Evolutionary conservation across 2,329 filamentous ascomycete genomes (phyloP).

Genomic region (Fusarium poae): DNA sequence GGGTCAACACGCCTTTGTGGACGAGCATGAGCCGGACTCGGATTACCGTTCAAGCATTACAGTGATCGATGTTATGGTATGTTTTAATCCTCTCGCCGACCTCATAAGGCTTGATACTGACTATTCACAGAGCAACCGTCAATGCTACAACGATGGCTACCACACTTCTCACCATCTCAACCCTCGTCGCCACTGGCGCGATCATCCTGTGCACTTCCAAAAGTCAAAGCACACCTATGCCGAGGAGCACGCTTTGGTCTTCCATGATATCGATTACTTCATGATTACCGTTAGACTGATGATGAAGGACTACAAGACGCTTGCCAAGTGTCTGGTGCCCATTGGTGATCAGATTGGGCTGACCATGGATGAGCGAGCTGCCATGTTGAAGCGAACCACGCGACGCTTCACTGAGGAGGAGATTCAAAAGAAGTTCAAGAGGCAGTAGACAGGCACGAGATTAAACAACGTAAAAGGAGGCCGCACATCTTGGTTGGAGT

Average conservation of each 20-base stretch:
- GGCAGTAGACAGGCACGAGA: background rate
- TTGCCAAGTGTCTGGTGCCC: constrained; percentile 79
- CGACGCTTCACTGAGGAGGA: constrained; percentile 46
- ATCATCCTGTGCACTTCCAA: constrained; percentile 81
- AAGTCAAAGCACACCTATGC: constrained; percentile 76
- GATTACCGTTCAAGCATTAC: constrained; percentile 85
- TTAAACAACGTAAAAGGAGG: background rate
- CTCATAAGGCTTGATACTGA: background rate
- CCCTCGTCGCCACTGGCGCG: constrained; percentile 82
- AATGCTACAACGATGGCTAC: constrained; percentile 87
- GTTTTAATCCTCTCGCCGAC: constrained; percentile 47
- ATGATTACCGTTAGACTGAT: constrained; percentile 78
- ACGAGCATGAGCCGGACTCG: constrained; percentile 79
- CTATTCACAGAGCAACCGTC: constrained; percentile 75
- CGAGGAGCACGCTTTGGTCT: constrained; percentile 77
- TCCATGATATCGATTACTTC: constrained; percentile 84
- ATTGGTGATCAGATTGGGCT: constrained; percentile 78
- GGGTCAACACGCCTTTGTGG: constrained; percentile 86
- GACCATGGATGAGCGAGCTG: constrained; percentile 62
- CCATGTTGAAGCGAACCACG: constrained; percentile 43
- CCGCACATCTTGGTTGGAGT: background rate
- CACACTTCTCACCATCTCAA: constrained; percentile 86
- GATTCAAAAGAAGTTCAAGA: constrained; percentile 43
- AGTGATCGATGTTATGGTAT: constrained; percentile 80
- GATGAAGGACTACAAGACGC: constrained; percentile 76